Percentiles rank a stretch among this genome's conserved stretches.
Evolutionary conservation across 805 yeast genomes (phyloP).

Genomic region (Candida insectalens): DNA sequence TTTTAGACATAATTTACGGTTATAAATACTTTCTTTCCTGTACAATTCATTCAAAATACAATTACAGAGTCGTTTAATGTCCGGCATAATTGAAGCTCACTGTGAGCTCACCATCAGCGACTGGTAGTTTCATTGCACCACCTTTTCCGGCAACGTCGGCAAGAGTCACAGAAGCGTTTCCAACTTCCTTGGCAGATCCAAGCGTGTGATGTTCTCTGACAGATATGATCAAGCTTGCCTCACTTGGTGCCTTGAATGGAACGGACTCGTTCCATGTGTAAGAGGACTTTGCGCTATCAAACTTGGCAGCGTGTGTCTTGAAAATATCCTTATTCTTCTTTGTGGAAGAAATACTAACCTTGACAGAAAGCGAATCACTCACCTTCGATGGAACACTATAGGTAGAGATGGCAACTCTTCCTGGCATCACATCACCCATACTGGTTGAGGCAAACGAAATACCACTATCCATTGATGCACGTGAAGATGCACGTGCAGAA

Average conservation of each 20-base stretch:
- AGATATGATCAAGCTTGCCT: conserved; percentile 48
- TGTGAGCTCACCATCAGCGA: conserved; percentile 30
- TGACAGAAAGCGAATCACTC: conserved; percentile 35
- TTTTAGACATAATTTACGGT: no score
- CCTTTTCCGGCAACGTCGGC: conserved; percentile 37
- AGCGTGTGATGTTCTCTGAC: conserved; percentile 62
- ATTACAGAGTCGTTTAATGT: no score
- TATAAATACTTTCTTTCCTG: background rate
- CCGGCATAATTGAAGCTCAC: conserved; percentile 33
- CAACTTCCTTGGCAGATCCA: conserved; percentile 61
- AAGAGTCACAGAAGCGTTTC: conserved; percentile 43
- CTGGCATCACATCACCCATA: conserved; percentile 35
- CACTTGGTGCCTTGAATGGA: conserved; percentile 58
- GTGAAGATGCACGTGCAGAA: conserved; percentile 12
- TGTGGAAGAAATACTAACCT: conserved; percentile 32
- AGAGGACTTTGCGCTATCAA: conserved; percentile 29
- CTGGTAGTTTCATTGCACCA: conserved; percentile 30
- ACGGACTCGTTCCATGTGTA: conserved; percentile 54
- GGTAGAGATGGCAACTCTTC: conserved; percentile 35
- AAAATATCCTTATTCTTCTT: conserved; percentile 44
- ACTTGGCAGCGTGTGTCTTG: conserved; percentile 54
- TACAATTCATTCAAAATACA: no score
- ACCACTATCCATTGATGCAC: conserved; percentile 16
- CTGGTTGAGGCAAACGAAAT: conserved; percentile 27
- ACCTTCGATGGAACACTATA: conserved; percentile 13